Conservation (phyloP, 148 eudicot species). For the Silene conica region DNA sequence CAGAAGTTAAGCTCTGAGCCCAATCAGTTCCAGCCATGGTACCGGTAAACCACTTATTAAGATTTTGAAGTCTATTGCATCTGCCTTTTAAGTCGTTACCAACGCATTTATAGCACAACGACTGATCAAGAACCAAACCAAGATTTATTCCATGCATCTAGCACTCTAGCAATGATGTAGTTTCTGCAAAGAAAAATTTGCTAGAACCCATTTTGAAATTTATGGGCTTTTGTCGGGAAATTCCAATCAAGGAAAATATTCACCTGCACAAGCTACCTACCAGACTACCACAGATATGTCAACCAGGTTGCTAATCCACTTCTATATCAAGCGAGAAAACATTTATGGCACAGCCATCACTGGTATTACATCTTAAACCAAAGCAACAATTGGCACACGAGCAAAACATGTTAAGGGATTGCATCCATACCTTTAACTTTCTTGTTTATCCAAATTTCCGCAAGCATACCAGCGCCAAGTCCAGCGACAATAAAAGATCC, state of each 20-base stretch:
- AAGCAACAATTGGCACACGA: background rate
- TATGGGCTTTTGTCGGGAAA: background rate
- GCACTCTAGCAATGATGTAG: background rate
- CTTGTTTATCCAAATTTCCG: slow-evolving; percentile 66
- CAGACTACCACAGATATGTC: background rate
- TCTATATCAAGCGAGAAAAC: background rate
- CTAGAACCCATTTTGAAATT: background rate
- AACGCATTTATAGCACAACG: background rate
- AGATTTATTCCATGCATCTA: background rate
- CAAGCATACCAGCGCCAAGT: slow-evolving; percentile 69
- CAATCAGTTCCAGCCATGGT: background rate
- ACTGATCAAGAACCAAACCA: background rate
- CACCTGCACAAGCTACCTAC: background rate
- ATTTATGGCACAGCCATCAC: background rate
- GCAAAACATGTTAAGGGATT: background rate
- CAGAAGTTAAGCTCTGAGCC: background rate
- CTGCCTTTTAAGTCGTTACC: background rate
- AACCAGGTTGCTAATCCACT: background rate
- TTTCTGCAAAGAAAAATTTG: too few relatives aligned
- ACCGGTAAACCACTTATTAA: background rate
- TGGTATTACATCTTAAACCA: background rate
- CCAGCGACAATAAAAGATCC: slow-evolving; percentile 66
- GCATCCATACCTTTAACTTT: slow-evolving; percentile 56
- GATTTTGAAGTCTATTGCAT: background rate
- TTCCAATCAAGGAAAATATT: background rate